Evolutionary conservation across 1,284 basidiomycete genomes (phyloP).

Genomic region (Meripilus lineatus): DNA sequence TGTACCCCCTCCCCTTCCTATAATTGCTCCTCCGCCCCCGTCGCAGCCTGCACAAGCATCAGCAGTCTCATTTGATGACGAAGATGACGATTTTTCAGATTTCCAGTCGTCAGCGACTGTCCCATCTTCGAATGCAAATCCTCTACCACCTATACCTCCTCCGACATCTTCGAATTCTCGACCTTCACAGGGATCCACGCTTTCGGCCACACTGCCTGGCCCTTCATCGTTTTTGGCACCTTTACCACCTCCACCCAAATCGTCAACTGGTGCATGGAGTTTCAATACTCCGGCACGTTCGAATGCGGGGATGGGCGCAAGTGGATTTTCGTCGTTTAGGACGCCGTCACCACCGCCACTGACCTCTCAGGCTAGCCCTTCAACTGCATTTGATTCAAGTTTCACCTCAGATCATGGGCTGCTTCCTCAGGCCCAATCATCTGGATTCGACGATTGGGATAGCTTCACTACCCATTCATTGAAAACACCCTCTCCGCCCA

Average conservation of each 20-base stretch:
- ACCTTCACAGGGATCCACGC: slow-evolving; percentile 6
- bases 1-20: slow-evolving; percentile 3
- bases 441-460: slow-evolving; percentile 16
- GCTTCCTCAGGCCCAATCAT: slow-evolving; percentile 11
- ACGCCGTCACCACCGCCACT: slow-evolving; percentile 1
- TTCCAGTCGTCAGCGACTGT: slow-evolving; percentile 16
- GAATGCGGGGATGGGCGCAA: not conserved
- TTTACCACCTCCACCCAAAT: too few species aligned
- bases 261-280: too few species aligned
- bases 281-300: too few species aligned
- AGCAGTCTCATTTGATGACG: slow-evolving; percentile 8
- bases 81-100: slow-evolving; percentile 24
- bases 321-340: not conserved
- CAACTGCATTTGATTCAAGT: not conserved
- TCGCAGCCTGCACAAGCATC: slow-evolving; percentile 1
- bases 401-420: slow-evolving; percentile 10
- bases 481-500: slow-evolving; percentile 24
- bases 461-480: slow-evolving; percentile 13
- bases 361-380: slow-evolving; percentile 17
- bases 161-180: slow-evolving; percentile 1
- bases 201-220: too few species aligned
- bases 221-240: too few species aligned
- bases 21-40: slow-evolving; percentile 14
- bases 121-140: slow-evolving; percentile 2
- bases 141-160: slow-evolving; percentile 4